Evolutionary conservation across 208 protist genomes (phyloP).

Genomic region (Tritrichomonas foetus): DNA sequence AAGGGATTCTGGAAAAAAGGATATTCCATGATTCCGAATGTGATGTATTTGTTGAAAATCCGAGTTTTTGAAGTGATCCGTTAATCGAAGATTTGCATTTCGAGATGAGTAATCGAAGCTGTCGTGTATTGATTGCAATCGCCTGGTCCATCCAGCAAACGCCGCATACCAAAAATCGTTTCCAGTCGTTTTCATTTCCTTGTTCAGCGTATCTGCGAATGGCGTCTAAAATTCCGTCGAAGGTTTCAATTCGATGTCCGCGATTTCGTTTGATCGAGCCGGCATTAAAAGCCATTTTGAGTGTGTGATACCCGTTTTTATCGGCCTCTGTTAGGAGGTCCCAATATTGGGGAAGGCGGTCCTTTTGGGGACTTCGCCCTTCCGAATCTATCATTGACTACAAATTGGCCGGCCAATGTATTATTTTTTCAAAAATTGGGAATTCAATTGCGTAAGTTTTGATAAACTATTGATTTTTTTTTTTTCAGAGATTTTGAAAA

Average conservation of each 20-base stretch:
- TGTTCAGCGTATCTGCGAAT: background rate
- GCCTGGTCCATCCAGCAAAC: constrained; percentile 40
- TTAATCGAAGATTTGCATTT: constrained; percentile 26
- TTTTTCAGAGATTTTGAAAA: too few species aligned
- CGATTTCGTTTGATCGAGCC: background rate
- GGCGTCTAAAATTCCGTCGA: background rate
- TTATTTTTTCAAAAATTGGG: too few species aligned
- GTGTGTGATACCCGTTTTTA: background rate
- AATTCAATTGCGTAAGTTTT: too few species aligned
- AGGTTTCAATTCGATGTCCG: background rate
- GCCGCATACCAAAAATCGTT: background rate
- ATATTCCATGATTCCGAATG: constrained; percentile 38
- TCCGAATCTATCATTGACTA: too few species aligned
- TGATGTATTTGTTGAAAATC: background rate
- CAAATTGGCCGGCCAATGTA: too few species aligned
- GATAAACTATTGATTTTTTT: too few species aligned
- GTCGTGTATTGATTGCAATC: constrained; percentile 21
- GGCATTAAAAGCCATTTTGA: background rate
- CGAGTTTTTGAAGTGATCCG: constrained; percentile 3
- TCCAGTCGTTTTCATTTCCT: constrained; percentile 19
- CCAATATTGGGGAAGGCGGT: constrained; percentile 8
- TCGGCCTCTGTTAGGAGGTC: background rate
- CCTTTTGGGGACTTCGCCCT: too few species aligned
- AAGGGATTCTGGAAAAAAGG: constrained; percentile 1
- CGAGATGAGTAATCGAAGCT: background rate